A percentile compares a stretch with the other conserved stretches of the same genome.
phyloP scores from a whole-genome alignment of 2,329 filamentous ascomycete species.

The Arthrobotrys pseudoclavata region DNA sequence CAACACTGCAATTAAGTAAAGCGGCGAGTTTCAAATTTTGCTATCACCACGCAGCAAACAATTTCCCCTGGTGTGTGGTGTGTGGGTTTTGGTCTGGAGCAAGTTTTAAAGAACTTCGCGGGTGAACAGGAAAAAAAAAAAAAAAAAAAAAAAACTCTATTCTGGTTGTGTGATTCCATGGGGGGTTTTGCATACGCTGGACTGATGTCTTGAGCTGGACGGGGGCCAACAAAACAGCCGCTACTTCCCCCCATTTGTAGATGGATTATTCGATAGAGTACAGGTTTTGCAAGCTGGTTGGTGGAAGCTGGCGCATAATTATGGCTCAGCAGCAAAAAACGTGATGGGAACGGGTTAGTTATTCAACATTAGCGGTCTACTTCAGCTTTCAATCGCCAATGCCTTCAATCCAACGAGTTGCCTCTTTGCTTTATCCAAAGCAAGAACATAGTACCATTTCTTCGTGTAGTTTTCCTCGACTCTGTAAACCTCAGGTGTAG shows the following conservation, averaged over 20 bases:
- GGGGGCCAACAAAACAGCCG: conserved; percentile 12
- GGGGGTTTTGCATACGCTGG: conserved; percentile 19
- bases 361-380: conserved; percentile 12
- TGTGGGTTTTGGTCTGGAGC: conserved; percentile 42
- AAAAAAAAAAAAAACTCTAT: conserved; percentile 12
- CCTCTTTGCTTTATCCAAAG: conserved; percentile 72
- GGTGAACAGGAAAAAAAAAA: not conserved
- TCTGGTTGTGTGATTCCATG: conserved; percentile 15
- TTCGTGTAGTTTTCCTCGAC: conserved; percentile 48
- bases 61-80: conserved; percentile 30
- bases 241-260: conserved; percentile 61
- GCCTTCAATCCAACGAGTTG: conserved; percentile 83
- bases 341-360: conserved; percentile 23
- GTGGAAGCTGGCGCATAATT: conserved; percentile 21
- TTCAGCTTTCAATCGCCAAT: conserved; percentile 78
- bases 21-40: conserved; percentile 57
- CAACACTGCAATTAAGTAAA: conserved; percentile 49
- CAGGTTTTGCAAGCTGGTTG: conserved; percentile 37
- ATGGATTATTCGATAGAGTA: conserved; percentile 39
- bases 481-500: conserved; percentile 54
- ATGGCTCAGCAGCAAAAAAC: conserved; percentile 19
- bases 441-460: conserved; percentile 84
- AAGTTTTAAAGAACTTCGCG: conserved; percentile 24
- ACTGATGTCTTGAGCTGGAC: conserved; percentile 24
- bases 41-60: conserved; percentile 30